A percentile compares a stretch with the other conserved stretches of the same genome.
Evolutionary conservation across 2,329 filamentous ascomycete species (phyloP).

Genomic region (Escovopsis sp.): DNA sequence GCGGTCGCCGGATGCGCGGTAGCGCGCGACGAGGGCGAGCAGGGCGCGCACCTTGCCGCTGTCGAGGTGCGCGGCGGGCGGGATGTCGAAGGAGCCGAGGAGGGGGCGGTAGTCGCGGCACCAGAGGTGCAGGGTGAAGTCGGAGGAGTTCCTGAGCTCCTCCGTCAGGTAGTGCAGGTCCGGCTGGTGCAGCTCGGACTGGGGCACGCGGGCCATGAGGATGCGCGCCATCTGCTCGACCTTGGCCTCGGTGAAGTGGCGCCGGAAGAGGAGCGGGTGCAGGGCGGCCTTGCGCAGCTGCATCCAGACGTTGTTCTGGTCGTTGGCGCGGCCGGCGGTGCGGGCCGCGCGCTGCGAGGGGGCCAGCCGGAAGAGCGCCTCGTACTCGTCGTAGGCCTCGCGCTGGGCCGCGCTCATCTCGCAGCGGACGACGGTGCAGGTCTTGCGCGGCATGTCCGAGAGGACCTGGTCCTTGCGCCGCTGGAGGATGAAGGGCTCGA

Average conservation of each 20-base stretch:
- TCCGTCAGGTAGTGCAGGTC: slow-evolving; percentile 37
- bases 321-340: slow-evolving; percentile 32
- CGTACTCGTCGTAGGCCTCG: slow-evolving; percentile 54
- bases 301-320: slow-evolving; percentile 65
- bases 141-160: slow-evolving; percentile 43
- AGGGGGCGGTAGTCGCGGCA: slow-evolving; percentile 43
- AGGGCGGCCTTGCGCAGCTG: slow-evolving; percentile 85
- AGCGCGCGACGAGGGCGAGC: slow-evolving; percentile 56
- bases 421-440: slow-evolving; percentile 64
- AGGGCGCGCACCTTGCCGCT: slow-evolving; percentile 79
- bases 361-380: slow-evolving; percentile 49
- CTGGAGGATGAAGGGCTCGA: slow-evolving; percentile 88
- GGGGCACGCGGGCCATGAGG: slow-evolving; percentile 53
- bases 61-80: slow-evolving; percentile 38
- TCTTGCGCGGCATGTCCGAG: slow-evolving; percentile 68
- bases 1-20: slow-evolving; percentile 68
- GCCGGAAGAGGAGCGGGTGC: slow-evolving; percentile 76
- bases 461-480: slow-evolving; percentile 88
- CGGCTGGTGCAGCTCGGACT: slow-evolving; percentile 37
- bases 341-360: slow-evolving; percentile 36
- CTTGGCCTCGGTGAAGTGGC: slow-evolving; percentile 60
- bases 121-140: slow-evolving; percentile 53
- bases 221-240: slow-evolving; percentile 66
- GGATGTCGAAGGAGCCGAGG: slow-evolving; percentile 38
- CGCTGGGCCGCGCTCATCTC: slow-evolving; percentile 60